Evolutionary conservation across 2,329 filamentous ascomycete species (phyloP), one percentile per base, ranked within the genome.

Genomic region (Emergomyces pasteurianus): DNA sequence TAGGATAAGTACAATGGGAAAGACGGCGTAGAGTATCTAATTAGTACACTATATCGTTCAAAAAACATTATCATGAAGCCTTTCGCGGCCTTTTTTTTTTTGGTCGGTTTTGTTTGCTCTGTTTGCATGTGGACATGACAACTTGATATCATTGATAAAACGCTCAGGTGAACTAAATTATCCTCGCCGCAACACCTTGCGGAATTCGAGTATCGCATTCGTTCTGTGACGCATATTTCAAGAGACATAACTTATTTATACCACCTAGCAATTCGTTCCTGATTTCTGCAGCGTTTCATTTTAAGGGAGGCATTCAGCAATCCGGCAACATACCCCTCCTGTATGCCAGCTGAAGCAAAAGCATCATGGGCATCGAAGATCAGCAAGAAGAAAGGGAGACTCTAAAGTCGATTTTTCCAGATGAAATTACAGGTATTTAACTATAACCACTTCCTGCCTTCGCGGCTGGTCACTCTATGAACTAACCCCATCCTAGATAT

Each of bases 361-460:
- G 65, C 69, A 72, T 55, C 31, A 80, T 80, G 78, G 78, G 77
- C 60, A 73, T 75, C 73, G 92, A 97, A 80, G 94, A 99, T 63
- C 94, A 99, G 75, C 78, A 86, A 66, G 94, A 99, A 78, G 94
- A 99, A 82, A 87, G 92, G 64, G 94, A 99, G 76, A 92, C 99
- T 68, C 90, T 99, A 72, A 90, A 95, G 72, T 96, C 92, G 63
- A 99, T 99, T 71, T 99, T 97, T 68, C 91, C 94, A 1, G 92
- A 99, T 63, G 94, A 99, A 78, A 96, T 99, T 68, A 92, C 87
- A 82, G 88, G 91, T 92, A 70, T 26, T 7, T 26, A 16, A 28
- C 16, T 49, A 28, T 23, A 50, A 18, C 26, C 55, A 36, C 60
- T 31, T 26, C 47, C 23, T 21, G n/a, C 18, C 63, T 46, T 57